Percentiles rank a stretch among this genome's conserved stretches.
phyloP scores from a whole-genome alignment of 2,329 filamentous ascomycete genomes.

The Xylaria sp. region DNA sequence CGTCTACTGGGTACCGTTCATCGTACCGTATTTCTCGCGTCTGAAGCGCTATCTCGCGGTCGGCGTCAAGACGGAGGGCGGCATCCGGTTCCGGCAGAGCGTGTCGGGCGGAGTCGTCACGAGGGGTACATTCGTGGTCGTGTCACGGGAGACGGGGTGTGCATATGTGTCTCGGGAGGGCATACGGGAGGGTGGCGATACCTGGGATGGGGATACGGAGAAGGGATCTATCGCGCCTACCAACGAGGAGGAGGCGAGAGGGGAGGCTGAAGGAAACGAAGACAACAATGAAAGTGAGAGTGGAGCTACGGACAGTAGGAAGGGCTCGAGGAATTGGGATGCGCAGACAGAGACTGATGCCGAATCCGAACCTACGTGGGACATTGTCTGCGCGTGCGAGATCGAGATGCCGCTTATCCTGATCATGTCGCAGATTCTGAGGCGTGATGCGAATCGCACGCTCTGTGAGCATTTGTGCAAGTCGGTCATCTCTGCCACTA shows the following conservation, averaged over 20 bases:
- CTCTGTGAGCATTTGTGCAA: slow-evolving; percentile 31
- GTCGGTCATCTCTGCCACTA: slow-evolving; percentile 9
- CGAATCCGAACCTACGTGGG: slow-evolving; percentile 28
- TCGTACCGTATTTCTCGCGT: slow-evolving; percentile 36
- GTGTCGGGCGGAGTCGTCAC: slow-evolving; percentile 24
- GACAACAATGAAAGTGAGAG: not conserved
- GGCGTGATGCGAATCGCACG: slow-evolving; percentile 25
- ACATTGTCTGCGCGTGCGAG: slow-evolving; percentile 33
- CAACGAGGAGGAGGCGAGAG: not conserved
- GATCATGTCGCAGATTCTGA: slow-evolving; percentile 13
- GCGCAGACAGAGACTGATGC: slow-evolving; percentile 22
- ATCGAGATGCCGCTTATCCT: slow-evolving; percentile 31
- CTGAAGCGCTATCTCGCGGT: slow-evolving; percentile 36
- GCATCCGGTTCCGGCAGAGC: slow-evolving; percentile 33
- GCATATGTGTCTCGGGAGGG: not conserved
- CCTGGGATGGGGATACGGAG: slow-evolving; percentile 32
- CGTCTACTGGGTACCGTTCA: slow-evolving; percentile 35
- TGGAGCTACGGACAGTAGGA: not conserved
- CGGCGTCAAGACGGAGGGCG: slow-evolving; percentile 28
- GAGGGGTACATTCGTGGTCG: slow-evolving; percentile 27
- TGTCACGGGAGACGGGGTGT: slow-evolving; percentile 24
- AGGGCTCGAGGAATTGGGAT: slow-evolving; percentile 14
- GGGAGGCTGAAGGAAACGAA: not conserved
- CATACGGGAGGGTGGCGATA: not conserved
- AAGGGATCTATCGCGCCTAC: slow-evolving; percentile 22